Conservation (phyloP, 2,329 filamentous ascomycete species). For the Myriosclerotinia scirpicola region DNA sequence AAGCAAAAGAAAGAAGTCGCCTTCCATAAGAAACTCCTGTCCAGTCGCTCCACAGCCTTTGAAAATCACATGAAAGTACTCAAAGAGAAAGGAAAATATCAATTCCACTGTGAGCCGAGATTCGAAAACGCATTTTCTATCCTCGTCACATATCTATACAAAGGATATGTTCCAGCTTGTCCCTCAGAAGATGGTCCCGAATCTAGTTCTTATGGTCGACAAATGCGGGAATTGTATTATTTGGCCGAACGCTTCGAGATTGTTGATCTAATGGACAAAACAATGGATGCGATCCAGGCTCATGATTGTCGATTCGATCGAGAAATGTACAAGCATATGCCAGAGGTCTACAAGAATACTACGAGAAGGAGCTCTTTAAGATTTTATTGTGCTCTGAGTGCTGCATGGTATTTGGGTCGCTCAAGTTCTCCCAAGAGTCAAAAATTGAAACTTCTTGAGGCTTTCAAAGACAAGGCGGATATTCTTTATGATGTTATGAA, state of each 20-base stretch:
- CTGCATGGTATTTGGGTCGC: constrained; percentile 16
- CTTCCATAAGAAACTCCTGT: constrained; percentile 23
- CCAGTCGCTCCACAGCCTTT: constrained; percentile 21
- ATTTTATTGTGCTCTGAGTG: constrained; percentile 10
- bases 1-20: constrained; percentile 18
- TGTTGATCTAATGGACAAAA: constrained; percentile 23
- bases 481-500: constrained; percentile 21
- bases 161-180: constrained; percentile 19
- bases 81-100: constrained; percentile 21
- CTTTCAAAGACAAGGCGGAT: constrained; percentile 11
- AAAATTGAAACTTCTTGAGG: constrained; percentile 6
- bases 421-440: background rate
- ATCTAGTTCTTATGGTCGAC: constrained; percentile 3
- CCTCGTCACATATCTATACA: constrained; percentile 21
- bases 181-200: constrained; percentile 8
- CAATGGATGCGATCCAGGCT: constrained; percentile 19
- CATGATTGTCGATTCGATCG: constrained; percentile 13
- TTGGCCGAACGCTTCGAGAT: constrained; percentile 22
- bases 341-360: constrained; percentile 19
- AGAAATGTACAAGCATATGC: constrained; percentile 11
- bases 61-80: constrained; percentile 18
- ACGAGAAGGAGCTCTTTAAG: constrained; percentile 4
- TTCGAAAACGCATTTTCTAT: constrained; percentile 20
- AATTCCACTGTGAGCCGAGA: constrained; percentile 20
- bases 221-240: constrained; percentile 21